Evolutionary conservation across 495 filamentous ascomycete species (phyloP).

Genomic region (Darksidea phi): DNA sequence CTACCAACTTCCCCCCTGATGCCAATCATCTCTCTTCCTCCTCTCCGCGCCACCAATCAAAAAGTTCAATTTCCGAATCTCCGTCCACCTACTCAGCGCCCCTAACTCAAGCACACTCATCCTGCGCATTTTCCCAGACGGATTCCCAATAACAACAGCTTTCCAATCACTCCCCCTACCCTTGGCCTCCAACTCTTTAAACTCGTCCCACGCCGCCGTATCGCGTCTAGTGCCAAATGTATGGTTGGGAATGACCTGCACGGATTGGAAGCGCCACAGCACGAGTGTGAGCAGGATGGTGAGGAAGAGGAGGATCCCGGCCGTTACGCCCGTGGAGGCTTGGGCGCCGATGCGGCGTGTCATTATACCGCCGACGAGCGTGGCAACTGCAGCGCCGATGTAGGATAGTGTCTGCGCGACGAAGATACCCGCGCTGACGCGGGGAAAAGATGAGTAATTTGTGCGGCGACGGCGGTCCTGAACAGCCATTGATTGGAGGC

Average conservation of each 20-base stretch:
- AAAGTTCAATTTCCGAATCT: constrained; percentile 66
- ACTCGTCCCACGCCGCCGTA: constrained; percentile 36
- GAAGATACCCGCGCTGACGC: constrained; percentile 69
- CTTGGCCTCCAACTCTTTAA: constrained; percentile 41
- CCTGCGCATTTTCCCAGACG: constrained; percentile 60
- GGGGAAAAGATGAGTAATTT: constrained; percentile 67
- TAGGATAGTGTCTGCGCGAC: constrained; percentile 66
- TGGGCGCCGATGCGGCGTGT: constrained; percentile 65
- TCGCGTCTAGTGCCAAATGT: constrained; percentile 48
- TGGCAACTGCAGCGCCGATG: constrained; percentile 61
- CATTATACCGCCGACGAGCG: constrained; percentile 59
- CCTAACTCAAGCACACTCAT: constrained; percentile 69
- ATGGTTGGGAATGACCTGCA: constrained; percentile 63
- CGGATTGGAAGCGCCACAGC: constrained; percentile 59
- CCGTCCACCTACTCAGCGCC: constrained; percentile 62
- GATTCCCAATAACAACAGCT: constrained; percentile 66
- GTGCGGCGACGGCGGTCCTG: constrained; percentile 55
- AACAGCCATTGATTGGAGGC: constrained; percentile 48
- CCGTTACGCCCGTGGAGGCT: constrained; percentile 61
- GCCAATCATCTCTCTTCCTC: constrained; percentile 24
- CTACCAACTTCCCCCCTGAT: no score
- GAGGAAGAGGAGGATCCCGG: constrained; percentile 59
- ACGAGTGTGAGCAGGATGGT: constrained; percentile 61
- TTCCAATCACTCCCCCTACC: constrained; percentile 55
- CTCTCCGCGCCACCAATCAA: constrained; percentile 44